These are phyloP conservation scores for Paramarasmius palmivorus DNA, from an alignment of 1,284 basidiomycete genomes.

Conservation along the genomic window DNA sequence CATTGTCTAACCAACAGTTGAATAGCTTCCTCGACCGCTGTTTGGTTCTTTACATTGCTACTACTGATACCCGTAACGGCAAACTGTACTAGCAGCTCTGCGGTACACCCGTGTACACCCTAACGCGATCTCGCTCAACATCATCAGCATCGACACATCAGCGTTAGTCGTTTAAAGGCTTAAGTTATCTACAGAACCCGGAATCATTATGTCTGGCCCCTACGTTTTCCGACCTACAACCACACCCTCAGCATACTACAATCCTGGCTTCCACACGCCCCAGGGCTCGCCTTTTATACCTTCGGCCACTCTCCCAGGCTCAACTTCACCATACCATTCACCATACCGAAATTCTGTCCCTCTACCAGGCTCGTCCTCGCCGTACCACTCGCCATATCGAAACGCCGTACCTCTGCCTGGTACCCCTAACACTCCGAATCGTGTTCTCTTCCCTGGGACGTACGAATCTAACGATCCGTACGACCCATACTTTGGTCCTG, in stretches of 20 bases:
- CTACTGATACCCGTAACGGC: no score
- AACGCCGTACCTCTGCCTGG: conserved; percentile 16
- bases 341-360: conserved; percentile 14
- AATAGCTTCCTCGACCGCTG: no score
- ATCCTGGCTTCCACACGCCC: conserved; percentile 25
- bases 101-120: no score
- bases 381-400: conserved; percentile 17
- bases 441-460: not conserved
- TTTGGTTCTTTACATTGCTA: no score
- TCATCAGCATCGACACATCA: not conserved
- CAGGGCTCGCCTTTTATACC: conserved; percentile 41
- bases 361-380: conserved; percentile 28
- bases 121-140: not conserved
- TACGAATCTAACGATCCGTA: not conserved
- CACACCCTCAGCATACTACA: conserved; percentile 28
- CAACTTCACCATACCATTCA: conserved; percentile 18
- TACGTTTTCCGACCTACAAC: conserved; percentile 35
- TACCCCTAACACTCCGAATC: conserved; percentile 17
- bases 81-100: no score
- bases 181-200: not conserved
- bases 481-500: not conserved
- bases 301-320: conserved; percentile 30
- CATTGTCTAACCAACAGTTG: not conserved
- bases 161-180: not conserved
- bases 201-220: conserved; percentile 37